phyloP scores from a whole-genome alignment of 2,329 filamentous ascomycete species.

The Niveomyces coronatus region DNA sequence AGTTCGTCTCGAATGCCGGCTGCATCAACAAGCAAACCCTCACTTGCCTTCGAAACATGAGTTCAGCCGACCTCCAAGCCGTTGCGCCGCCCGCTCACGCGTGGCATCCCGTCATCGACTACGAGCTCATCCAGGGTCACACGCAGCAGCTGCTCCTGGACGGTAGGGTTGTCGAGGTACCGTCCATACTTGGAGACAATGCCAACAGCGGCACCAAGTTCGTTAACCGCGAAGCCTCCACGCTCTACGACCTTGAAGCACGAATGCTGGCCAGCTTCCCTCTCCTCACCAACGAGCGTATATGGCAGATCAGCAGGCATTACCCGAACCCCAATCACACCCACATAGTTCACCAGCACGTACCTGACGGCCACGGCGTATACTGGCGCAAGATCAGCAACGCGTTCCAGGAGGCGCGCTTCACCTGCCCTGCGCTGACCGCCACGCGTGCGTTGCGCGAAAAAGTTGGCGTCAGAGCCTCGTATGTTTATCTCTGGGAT shows the following conservation, averaged over 20 bases:
- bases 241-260: constrained; percentile 21
- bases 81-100: constrained; percentile 34
- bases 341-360: constrained; percentile 15
- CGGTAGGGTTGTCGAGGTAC: constrained; percentile 43
- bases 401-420: constrained; percentile 25
- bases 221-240: constrained; percentile 21
- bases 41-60: constrained; percentile 34
- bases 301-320: constrained; percentile 22
- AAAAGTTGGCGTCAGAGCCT: constrained; percentile 26
- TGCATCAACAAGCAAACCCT: constrained; percentile 15
- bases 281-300: constrained; percentile 20
- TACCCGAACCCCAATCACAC: constrained; percentile 26
- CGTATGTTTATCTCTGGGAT: constrained; percentile 62
- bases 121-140: constrained; percentile 37
- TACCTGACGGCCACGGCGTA: too few relatives aligned
- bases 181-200: constrained; percentile 36
- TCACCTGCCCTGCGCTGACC: constrained; percentile 25
- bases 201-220: constrained; percentile 29
- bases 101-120: constrained; percentile 46
- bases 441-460: constrained; percentile 19
- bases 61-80: constrained; percentile 30
- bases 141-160: constrained; percentile 37
- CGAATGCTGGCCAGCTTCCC: constrained; percentile 26
- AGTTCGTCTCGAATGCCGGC: constrained; percentile 20
- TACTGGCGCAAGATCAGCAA: constrained; percentile 28